phyloP scores from a whole-genome alignment of 306 rosid genomes.

The Lathyrus oleraceus region DNA sequence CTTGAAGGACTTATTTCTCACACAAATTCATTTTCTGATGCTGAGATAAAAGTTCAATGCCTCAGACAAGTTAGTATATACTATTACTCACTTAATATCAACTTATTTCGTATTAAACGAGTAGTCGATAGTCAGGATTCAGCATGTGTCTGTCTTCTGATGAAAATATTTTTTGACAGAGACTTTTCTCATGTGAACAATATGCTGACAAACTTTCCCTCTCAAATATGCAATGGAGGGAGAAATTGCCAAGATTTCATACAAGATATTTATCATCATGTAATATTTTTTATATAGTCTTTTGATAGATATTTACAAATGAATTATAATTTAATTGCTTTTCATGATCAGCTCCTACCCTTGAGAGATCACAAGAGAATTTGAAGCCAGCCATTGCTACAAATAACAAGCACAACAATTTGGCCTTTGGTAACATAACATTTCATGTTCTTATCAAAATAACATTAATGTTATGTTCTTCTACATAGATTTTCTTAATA shows the following conservation, averaged over 20 bases:
- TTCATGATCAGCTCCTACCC: conserved; percentile 38
- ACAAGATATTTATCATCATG: conserved; percentile 56
- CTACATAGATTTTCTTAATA: neutral
- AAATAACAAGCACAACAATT: conserved; percentile 28
- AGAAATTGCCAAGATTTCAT: conserved; percentile 57
- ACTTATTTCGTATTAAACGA: too few relatives aligned
- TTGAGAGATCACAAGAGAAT: conserved; percentile 39
- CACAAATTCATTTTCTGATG: conserved; percentile 55
- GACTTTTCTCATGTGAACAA: conserved; percentile 63
- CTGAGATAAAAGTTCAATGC: conserved; percentile 61
- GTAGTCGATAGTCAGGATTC: neutral
- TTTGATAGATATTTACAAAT: conserved; percentile 1
- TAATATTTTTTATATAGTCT: conserved; percentile 42
- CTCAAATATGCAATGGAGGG: conserved; percentile 53
- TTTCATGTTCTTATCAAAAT: conserved; percentile 22
- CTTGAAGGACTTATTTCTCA: conserved; percentile 62
- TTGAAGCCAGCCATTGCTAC: conserved; percentile 31
- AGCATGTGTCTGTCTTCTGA: neutral
- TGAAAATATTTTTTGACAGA: conserved; percentile 48
- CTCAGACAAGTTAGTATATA: conserved; percentile 67
- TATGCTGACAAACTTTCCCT: conserved; percentile 66
- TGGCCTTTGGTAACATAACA: conserved; percentile 47
- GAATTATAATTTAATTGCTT: neutral
- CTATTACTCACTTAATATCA: too few relatives aligned
- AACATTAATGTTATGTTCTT: conserved; percentile 13